A percentile compares a stretch with the other conserved stretches of the same genome.
These are phyloP conservation scores for Colletotrichum sp. DNA, from an alignment of 2,329 filamentous ascomycete species.

Conservation along the genomic window DNA sequence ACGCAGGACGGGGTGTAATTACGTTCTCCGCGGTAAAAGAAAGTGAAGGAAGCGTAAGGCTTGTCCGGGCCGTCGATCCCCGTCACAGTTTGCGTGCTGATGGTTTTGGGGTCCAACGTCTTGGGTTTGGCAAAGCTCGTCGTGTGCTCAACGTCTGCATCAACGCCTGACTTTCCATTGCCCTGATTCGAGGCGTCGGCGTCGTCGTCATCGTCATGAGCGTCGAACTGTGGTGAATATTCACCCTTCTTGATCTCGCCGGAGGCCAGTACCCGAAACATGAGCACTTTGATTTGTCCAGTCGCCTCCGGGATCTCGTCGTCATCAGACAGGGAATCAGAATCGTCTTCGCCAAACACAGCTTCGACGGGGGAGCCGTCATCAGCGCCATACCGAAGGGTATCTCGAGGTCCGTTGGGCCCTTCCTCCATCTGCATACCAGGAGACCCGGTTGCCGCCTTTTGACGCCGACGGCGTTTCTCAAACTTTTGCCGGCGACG, in stretches of 20 bases:
- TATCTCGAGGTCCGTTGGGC: conserved; percentile 53
- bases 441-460: conserved; percentile 45
- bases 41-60: conserved; percentile 96
- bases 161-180: conserved; percentile 64
- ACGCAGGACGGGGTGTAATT: conserved; percentile 46
- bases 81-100: conserved; percentile 98
- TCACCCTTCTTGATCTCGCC: conserved; percentile 98
- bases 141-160: conserved; percentile 91
- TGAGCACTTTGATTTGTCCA: conserved; percentile 96
- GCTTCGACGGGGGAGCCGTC: conserved; percentile 76
- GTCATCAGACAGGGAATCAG: conserved; percentile 75
- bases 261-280: conserved; percentile 93
- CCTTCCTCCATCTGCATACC: conserved; percentile 44
- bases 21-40: conserved; percentile 96
- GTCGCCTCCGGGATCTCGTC: conserved; percentile 93
- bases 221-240: conserved; percentile 97
- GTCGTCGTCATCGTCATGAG: conserved; percentile 91
- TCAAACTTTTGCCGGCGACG: conserved; percentile 84
- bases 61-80: conserved; percentile 96
- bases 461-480: conserved; percentile 69
- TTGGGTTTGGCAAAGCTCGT: conserved; percentile 98
- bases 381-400: conserved; percentile 82
- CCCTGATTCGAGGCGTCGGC: conserved; percentile 53
- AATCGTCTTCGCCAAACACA: conserved; percentile 72
- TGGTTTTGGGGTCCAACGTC: conserved; percentile 92